A percentile compares a stretch with the other conserved stretches of the same genome.
Conservation (phyloP, 1,284 basidiomycete genomes). For the Xanthoconium separans region DNA sequence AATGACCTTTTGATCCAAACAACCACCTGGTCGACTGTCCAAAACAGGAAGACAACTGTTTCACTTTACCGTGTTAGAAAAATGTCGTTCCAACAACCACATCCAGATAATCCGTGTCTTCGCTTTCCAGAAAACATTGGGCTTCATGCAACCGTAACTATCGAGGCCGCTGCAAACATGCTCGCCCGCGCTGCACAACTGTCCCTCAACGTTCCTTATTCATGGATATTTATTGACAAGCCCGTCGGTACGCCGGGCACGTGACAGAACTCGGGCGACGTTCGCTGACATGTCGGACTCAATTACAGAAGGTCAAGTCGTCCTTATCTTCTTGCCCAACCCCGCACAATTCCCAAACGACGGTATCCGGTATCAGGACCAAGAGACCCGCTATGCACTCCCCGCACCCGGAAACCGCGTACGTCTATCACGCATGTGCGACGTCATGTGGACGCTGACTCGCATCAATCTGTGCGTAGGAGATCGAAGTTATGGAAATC, state of each 20-base stretch:
- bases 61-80: neutral
- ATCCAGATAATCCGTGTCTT: constrained; percentile 55
- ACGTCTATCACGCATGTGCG: constrained; percentile 22
- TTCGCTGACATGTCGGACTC: neutral
- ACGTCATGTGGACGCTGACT: neutral
- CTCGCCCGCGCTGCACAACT: constrained; percentile 55
- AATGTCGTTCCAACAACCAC: constrained; percentile 41
- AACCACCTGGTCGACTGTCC: constrained; percentile 14
- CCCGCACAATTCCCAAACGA: constrained; percentile 62
- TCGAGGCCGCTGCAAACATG: constrained; percentile 60
- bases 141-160: constrained; percentile 50
- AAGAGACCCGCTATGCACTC: constrained; percentile 58
- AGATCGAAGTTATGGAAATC: constrained; percentile 70
- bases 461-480: constrained; percentile 38
- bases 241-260: constrained; percentile 52
- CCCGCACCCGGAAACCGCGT: constrained; percentile 50
- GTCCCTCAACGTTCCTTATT: constrained; percentile 57
- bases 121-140: constrained; percentile 65
- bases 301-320: constrained; percentile 58
- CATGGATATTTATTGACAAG: constrained; percentile 72
- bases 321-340: constrained; percentile 58
- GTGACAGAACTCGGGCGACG: neutral
- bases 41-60: constrained; percentile 13
- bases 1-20: constrained; percentile 30
- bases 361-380: constrained; percentile 69